These are phyloP conservation scores for Backusella tuberculispora DNA, from an alignment of 192 early-diverging fungal species.

Conservation along the genomic window DNA sequence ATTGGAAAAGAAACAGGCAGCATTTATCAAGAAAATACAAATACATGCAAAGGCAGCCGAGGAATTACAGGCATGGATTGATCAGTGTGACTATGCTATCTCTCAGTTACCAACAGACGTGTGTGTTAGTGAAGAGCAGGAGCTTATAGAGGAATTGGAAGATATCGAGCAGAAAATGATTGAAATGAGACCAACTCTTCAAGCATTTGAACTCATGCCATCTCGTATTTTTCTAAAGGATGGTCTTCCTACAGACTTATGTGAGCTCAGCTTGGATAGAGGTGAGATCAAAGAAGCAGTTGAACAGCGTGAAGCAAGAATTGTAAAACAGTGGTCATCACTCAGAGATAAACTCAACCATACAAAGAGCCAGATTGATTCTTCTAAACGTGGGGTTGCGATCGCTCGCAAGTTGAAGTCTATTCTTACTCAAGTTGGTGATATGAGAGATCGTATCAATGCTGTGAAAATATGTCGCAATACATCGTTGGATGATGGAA, in stretches of 20 bases:
- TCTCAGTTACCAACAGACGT: conserved; percentile 23
- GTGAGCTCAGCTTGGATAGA: conserved; percentile 8
- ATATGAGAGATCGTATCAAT: conserved; percentile 23
- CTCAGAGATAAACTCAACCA: conserved; percentile 29
- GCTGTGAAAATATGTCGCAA: conserved; percentile 16
- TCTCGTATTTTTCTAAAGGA: conserved; percentile 21
- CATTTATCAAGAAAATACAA: conserved; percentile 26
- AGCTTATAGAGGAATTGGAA: conserved; percentile 24
- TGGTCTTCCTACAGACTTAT: not conserved
- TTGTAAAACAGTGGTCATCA: conserved; percentile 40
- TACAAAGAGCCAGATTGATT: conserved; percentile 25
- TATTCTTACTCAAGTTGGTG: conserved; percentile 33
- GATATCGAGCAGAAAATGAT: conserved; percentile 25
- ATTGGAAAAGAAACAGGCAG: conserved; percentile 29
- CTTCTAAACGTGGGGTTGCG: not conserved
- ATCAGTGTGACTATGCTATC: conserved; percentile 25
- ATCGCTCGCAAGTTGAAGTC: conserved; percentile 32
- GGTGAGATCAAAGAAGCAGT: conserved; percentile 26
- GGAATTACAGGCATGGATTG: conserved; percentile 33
- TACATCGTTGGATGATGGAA: not conserved
- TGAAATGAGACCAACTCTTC: conserved; percentile 26
- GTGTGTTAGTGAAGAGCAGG: conserved; percentile 25
- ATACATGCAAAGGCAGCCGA: conserved; percentile 35
- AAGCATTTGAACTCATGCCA: conserved; percentile 28
- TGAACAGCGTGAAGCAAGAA: conserved; percentile 22